Base-by-base conservation (phyloP, 805 yeast species). In the Metschnikowia hibisci region DNA sequence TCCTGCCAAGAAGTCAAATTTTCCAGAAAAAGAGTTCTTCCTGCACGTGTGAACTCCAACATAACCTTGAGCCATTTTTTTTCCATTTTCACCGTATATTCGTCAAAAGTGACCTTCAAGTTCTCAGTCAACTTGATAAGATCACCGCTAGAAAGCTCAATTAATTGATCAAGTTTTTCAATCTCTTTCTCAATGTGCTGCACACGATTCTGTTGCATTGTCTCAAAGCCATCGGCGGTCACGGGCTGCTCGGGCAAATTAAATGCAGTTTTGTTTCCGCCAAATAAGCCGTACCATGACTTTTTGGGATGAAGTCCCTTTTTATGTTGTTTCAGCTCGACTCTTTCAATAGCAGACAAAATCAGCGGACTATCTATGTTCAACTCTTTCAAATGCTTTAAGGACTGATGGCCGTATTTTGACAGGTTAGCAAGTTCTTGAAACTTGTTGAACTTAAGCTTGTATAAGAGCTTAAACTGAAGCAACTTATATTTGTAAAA, bases 401-500 rank as follows among this genome's bases (percentile, higher is more conserved):
- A 46, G 18, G 45, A 50, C 30, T 39, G 50, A 42, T 33, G 53
- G 36, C 31, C 44, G 18, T 29, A 51, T 10, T 47, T 49, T 14
- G 58, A 54, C 34, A 62, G 52, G 44, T 58, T 63, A 32, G 64
- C 47, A 28, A 69, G 60, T 30, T 70, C 73, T 41, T 64, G 71
- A 33, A 61, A 55, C 44, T 68, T 65, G 48, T 53, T 59, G 53
- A 69, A 68, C 44, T 67, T 67, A 42, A 68, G 60, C 49, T 65
- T 66, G 51, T 66, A 63, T 18, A 70, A 44, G 16, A 71, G 64
- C 46, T 68, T 64, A 48, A 70, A 63, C 54, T 78, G 83, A 16
- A 76, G 56, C 32, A 78, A 76, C 53, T 78, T 78, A 56, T 67
- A 60, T 51, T 77, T 77, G 57, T 78, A 67, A 54, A 76, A 78